These are phyloP conservation scores for Dactylellina cionopaga DNA, from an alignment of 2,329 filamentous ascomycete species.

Conservation along the genomic window DNA sequence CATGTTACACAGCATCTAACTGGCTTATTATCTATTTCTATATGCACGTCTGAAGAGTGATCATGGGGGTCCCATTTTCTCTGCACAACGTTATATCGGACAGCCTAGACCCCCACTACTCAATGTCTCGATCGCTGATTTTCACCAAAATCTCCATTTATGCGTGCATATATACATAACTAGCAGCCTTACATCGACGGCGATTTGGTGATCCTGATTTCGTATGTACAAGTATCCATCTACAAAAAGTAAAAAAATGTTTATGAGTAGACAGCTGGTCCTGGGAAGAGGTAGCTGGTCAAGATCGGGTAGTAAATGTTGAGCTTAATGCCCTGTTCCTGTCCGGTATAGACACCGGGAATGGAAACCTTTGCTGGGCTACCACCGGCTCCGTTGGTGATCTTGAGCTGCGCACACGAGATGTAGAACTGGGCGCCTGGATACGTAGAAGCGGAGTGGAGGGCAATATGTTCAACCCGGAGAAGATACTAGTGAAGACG, in stretches of 20 bases:
- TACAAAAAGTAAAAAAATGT: background rate
- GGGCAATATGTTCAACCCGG: slow-evolving; percentile 60
- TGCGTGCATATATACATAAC: slow-evolving; percentile 7
- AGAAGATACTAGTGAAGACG: slow-evolving; percentile 58
- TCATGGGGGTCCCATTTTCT: background rate
- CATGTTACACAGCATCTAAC: slow-evolving; percentile 24
- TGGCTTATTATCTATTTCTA: slow-evolving; percentile 8
- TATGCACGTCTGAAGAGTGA: background rate
- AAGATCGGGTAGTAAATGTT: slow-evolving; percentile 54
- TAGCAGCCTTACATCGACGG: background rate
- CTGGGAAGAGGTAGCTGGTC: slow-evolving; percentile 54
- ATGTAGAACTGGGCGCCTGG: slow-evolving; percentile 61
- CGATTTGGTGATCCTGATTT: background rate
- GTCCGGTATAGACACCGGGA: slow-evolving; percentile 60
- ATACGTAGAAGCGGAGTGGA: slow-evolving; percentile 59
- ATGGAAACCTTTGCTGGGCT: slow-evolving; percentile 61
- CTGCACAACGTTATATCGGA: background rate
- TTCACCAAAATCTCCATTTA: background rate
- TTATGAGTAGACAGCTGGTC: slow-evolving; percentile 53
- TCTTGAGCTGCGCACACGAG: slow-evolving; percentile 62
- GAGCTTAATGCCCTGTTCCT: slow-evolving; percentile 54
- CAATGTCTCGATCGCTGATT: too few species aligned
- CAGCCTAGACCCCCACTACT: too few species aligned
- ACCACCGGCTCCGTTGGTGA: slow-evolving; percentile 61
- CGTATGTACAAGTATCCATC: background rate